A percentile compares a stretch with the other conserved stretches of the same genome.
Conservation (phyloP, 108 stramenopile species). For the Cylindrotheca closterium region DNA sequence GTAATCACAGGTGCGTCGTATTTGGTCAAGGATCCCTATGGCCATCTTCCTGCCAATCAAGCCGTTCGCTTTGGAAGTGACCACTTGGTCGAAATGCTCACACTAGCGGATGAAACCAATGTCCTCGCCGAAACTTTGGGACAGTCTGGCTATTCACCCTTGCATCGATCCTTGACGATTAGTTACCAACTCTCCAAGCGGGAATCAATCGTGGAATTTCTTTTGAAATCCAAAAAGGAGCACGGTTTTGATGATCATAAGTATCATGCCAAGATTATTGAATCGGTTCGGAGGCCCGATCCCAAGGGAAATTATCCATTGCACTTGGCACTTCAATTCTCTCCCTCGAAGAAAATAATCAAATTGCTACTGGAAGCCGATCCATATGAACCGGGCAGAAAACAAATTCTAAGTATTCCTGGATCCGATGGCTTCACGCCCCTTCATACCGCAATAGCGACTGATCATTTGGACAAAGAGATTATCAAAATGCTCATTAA, state of each 20-base stretch:
- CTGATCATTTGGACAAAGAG: neutral
- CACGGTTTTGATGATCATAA: neutral
- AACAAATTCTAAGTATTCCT: neutral
- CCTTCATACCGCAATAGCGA: neutral
- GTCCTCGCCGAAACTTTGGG: neutral
- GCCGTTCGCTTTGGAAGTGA: neutral
- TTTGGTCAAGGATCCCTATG: neutral
- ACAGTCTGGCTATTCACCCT: neutral
- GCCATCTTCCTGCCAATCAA: neutral
- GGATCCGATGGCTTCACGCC: neutral
- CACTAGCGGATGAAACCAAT: neutral
- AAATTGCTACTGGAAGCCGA: neutral
- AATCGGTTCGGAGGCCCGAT: neutral
- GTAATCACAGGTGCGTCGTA: neutral
- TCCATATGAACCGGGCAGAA: neutral
- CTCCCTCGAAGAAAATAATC: neutral
- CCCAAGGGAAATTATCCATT: neutral
- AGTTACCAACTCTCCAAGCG: neutral
- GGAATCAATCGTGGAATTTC: neutral
- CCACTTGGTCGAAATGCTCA: neutral
- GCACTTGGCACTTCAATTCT: neutral
- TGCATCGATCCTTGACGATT: neutral
- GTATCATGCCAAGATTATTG: neutral
- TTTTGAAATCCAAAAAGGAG: neutral
- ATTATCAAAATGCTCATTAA: neutral